Conservation (phyloP, 2,329 filamentous ascomycete species). For the Curvularia eragrostidis region DNA sequence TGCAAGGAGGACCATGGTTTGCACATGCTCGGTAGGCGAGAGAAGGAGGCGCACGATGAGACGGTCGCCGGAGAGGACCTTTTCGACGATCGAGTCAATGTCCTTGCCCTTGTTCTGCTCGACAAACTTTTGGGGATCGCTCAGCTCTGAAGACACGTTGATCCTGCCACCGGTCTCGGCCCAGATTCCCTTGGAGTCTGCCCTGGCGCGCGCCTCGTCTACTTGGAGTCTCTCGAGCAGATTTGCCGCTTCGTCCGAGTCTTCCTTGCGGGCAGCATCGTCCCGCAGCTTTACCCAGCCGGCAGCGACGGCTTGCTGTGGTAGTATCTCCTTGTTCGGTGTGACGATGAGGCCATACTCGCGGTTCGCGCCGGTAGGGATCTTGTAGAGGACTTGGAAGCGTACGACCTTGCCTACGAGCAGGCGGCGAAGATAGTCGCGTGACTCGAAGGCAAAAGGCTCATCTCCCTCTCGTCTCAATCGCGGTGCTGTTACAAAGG, state of each 20-base stretch:
- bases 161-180: slow-evolving; percentile 69
- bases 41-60: slow-evolving; percentile 83
- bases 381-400: slow-evolving; percentile 84
- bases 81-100: slow-evolving; percentile 82
- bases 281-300: slow-evolving; percentile 95
- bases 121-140: slow-evolving; percentile 75
- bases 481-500: slow-evolving; percentile 89
- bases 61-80: slow-evolving; percentile 89
- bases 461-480: slow-evolving; percentile 89
- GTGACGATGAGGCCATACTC: slow-evolving; percentile 87
- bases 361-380: slow-evolving; percentile 76
- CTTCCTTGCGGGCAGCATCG: slow-evolving; percentile 90
- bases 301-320: slow-evolving; percentile 82
- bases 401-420: slow-evolving; percentile 86
- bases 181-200: slow-evolving; percentile 83
- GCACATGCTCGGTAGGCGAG: slow-evolving; percentile 81
- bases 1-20: slow-evolving; percentile 87
- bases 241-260: slow-evolving; percentile 73
- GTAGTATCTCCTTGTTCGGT: slow-evolving; percentile 72
- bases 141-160: slow-evolving; percentile 80
- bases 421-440: slow-evolving; percentile 86
- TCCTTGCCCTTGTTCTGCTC: slow-evolving; percentile 85
- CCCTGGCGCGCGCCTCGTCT: slow-evolving; percentile 78
- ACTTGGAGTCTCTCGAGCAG: slow-evolving; percentile 79
- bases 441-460: slow-evolving; percentile 90